Base-by-base conservation (phyloP, 768 basidiomycete species). In the Trametes cingulata region DNA sequence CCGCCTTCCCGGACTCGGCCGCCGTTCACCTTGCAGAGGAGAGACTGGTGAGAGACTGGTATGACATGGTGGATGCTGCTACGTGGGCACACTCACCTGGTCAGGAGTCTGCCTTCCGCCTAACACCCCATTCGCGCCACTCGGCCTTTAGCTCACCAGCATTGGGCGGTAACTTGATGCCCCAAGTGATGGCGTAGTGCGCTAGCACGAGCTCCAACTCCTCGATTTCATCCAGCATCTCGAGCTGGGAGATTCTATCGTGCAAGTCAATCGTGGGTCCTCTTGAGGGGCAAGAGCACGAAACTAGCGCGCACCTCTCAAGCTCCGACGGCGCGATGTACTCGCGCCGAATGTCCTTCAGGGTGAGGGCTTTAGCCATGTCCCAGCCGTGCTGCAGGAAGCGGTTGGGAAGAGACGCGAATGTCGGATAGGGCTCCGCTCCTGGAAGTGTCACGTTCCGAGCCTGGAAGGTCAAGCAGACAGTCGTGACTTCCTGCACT, bases 101-200 rank as follows among this genome's bases (percentile, higher is more conserved):
- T 33, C 29, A 33, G 10, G n/a, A 35, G 33, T 27, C 9, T 22
- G 14, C 49, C 27, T 58, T 57, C 1, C 61, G 61, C 19, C 13
- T 49, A 1, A 67, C 19, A 1, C 62, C 64, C 69, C 69, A 70
- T 9, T 37, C 35, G 2, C 12, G 45, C 69, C 69, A 70, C 13
- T 29, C n/a, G 5, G 55, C 59, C 40, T 59, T 52, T 43, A 61
- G 20, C 7, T 25, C 45, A 13, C 8, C 40, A 6, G 49, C 15
- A 13, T 53, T 45, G 8, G 41, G 27, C 3, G 69, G 64, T 4
- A 67, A 43, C 42, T 65, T 68, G 13, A 66, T n/a, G 13, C 80
- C 84, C 94, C 94, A 98, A 0, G 88, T 86, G 54, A 98, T 83
- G 14, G 88, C 92, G 72, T 98, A 98, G 70, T 98, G 95, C 2